Percentiles rank a stretch among this genome's conserved stretches.
phyloP scores from a whole-genome alignment of 176 grass and related monocot genomes.

The Rhynchospora pubera region DNA sequence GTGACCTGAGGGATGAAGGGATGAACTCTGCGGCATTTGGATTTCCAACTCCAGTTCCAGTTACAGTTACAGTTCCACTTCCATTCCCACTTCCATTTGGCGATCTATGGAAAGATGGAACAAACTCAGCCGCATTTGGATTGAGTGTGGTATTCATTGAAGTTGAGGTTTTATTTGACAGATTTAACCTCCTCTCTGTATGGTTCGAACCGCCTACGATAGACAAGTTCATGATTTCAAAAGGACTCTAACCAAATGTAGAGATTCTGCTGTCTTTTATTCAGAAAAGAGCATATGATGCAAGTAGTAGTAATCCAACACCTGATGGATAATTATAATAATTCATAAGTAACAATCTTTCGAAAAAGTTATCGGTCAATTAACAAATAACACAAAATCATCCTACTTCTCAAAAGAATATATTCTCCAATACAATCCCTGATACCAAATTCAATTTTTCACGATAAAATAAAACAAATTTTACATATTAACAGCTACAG shows the following conservation, averaged over 20 bases:
- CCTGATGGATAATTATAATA: not conserved
- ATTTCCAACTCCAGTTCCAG: conserved; percentile 10
- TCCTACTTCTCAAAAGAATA: not conserved
- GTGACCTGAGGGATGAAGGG: conserved; percentile 14
- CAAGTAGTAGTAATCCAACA: not conserved
- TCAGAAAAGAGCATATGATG: conserved; percentile 20
- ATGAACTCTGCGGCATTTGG: conserved; percentile 22
- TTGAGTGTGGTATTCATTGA: conserved; percentile 47
- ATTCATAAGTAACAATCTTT: not conserved
- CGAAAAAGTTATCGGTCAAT: too few relatives aligned
- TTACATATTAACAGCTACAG: not conserved
- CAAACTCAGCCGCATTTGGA: conserved; percentile 96
- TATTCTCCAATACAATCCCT: not conserved
- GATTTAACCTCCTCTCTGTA: conserved; percentile 48
- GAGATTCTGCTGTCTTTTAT: not conserved
- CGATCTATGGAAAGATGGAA: conserved; percentile 85
- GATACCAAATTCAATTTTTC: conserved; percentile 1
- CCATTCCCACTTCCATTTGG: conserved; percentile 35
- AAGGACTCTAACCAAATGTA: not conserved
- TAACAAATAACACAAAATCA: not conserved
- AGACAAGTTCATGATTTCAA: conserved; percentile 35
- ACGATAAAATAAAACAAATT: not conserved
- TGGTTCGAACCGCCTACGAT: conserved; percentile 24
- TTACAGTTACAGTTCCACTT: too few relatives aligned
- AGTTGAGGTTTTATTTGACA: conserved; percentile 43